Evolutionary conservation across 176 grass and related monocot species (phyloP).

Genomic region (Echinochloa phyllopogon): DNA sequence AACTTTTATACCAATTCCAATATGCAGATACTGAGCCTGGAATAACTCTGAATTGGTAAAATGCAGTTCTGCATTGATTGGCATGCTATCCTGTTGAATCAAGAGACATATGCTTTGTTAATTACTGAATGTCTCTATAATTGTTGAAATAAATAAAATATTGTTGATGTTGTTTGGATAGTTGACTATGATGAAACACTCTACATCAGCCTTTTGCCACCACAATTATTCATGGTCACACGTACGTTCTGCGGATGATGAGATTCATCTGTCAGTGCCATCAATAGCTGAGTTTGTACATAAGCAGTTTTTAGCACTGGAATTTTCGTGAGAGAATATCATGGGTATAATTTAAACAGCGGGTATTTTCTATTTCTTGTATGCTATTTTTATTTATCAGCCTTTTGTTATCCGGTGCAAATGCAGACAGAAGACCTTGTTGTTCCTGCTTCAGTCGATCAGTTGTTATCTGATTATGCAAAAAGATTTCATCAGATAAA

Average conservation of each 20-base stretch:
- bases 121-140: background rate
- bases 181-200: background rate
- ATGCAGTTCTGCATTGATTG: background rate
- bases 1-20: background rate
- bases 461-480: conserved; percentile 85
- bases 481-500: conserved; percentile 97
- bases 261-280: background rate
- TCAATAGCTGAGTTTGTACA: background rate
- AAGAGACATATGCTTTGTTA: background rate
- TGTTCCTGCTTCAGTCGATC: conserved; percentile 77
- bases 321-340: background rate
- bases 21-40: background rate
- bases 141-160: conserved; percentile 10
- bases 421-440: conserved; percentile 83
- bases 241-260: background rate
- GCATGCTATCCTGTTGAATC: background rate
- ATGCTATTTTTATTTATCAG: conserved; percentile 29
- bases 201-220: conserved; percentile 13
- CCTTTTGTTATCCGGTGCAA: conserved; percentile 5
- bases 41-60: background rate
- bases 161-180: background rate
- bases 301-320: background rate
- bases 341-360: background rate
- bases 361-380: conserved; percentile 7
- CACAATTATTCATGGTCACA: conserved; percentile 14